Base-by-base conservation (phyloP, 352 stramenopile species). In the Discostella stelligera region DNA sequence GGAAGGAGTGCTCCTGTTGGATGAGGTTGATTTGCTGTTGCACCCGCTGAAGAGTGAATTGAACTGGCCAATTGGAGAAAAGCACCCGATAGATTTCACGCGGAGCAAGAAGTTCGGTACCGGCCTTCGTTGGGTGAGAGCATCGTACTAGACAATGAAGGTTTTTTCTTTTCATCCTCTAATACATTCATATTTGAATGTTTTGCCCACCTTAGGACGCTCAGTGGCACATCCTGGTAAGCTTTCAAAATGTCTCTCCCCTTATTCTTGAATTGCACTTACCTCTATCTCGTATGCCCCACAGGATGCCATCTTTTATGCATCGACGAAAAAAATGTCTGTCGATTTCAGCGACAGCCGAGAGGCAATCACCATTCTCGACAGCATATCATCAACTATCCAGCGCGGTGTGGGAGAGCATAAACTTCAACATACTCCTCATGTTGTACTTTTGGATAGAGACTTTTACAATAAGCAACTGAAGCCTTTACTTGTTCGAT, bases 361-460 rank as follows among this genome's bases (percentile, higher is more conserved):
- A 84, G 89, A 95, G 70, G 91, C 91, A 39, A 79, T 92, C 18
- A 83, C 85, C 30, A 94, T 98, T n/a, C 91, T 98, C 37, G 82
- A 94, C 13, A 93, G 95, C 1, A 84, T 99, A 48, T 84, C 82
- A 5, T 71, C 69, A 58, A 85, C 89, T 10, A 91, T 97, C 56
- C 80, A 94, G 44, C 88, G 97, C 30, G 97, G 97, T 6, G 98
- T 98, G 62, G 71, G 80, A 46, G 84, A 88, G 41, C 97, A 98
- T 66, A 93, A 96, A 13, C 85, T 99, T 16, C 97, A 99, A 80
- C 91, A 95, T 56, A 98, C 97, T 64, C 97, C 97, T 11, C 97
- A 99, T 83, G 84, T 99, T 60, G 96, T 98, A 48, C 81, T 99
- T 13, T 83, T 99, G n/a, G 96, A 98, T 76, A 94, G 94, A 80